Conservation (phyloP, 2,329 filamentous ascomycete species). For the Diaporthe caulivora region DNA sequence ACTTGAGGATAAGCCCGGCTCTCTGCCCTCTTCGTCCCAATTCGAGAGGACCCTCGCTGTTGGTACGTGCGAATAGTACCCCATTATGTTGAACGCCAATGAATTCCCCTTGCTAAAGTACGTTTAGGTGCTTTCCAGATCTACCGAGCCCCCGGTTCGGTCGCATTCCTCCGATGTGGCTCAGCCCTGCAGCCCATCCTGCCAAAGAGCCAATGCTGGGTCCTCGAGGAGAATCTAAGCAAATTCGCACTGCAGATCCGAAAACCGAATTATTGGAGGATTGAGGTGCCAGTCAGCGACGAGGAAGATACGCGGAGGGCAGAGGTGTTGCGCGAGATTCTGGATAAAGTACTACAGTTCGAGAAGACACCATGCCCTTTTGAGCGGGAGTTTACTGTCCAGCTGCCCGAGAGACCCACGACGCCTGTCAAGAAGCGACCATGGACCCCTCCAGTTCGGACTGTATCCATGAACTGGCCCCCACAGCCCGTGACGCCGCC, state of each 20-base stretch:
- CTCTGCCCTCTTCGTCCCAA: slow-evolving; percentile 79
- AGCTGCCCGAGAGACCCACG: slow-evolving; percentile 76
- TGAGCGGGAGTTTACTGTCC: slow-evolving; percentile 79
- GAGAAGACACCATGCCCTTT: slow-evolving; percentile 93
- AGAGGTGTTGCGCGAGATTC: slow-evolving; percentile 74
- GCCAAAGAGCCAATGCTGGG: slow-evolving; percentile 94
- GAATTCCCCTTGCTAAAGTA: background rate
- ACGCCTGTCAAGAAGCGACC: slow-evolving; percentile 76
- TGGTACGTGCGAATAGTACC: slow-evolving; percentile 62
- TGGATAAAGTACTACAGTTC: slow-evolving; percentile 82
- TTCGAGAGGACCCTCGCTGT: slow-evolving; percentile 85
- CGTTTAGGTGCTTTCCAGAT: slow-evolving; percentile 72
- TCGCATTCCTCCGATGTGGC: slow-evolving; percentile 89
- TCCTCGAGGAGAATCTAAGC: slow-evolving; percentile 83
- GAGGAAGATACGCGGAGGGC: slow-evolving; percentile 74
- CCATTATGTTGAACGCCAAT: background rate
- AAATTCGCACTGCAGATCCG: slow-evolving; percentile 89
- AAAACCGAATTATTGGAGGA: slow-evolving; percentile 88
- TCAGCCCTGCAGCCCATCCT: slow-evolving; percentile 87
- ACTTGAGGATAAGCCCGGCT: slow-evolving; percentile 66
- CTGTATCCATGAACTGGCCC: slow-evolving; percentile 45
- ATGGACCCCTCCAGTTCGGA: slow-evolving; percentile 68
- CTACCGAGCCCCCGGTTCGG: slow-evolving; percentile 87
- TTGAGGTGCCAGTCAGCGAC: slow-evolving; percentile 80
- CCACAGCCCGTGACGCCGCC: slow-evolving; percentile 44